Evolutionary conservation across 1,139 yeast genomes (phyloP), one percentile per base, ranked within the genome.

Genomic region (Lodderomyces theae): DNA sequence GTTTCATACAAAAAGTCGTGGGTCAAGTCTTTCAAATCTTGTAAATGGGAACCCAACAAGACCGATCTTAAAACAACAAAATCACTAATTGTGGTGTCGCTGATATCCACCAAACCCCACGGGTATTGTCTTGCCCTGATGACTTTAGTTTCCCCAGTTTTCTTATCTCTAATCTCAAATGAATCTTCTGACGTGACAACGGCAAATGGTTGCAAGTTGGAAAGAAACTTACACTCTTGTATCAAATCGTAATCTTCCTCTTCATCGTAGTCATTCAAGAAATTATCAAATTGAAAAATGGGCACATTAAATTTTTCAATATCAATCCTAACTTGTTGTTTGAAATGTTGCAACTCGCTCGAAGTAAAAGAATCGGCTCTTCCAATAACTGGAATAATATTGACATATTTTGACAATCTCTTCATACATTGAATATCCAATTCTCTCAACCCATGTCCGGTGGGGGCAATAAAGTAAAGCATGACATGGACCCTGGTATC

Each of bases 1-100:
- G 84, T 82, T 63, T 92, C 98, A 60, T 92, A 92, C 49, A 90
- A 71, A 53, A 86, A 80, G 58, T 89, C 96, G 58, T 89, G 96
- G 17, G 97, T 92, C 58, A 83, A 79, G 57, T 92, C 97, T 62
- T 90, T 87, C 62, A 92, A 77, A 59, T 92, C 98, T 57, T 86
- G 90, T 53, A 92, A 73, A 60, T 92, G 98, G n/a, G 96, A 81
- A 36, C 95, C 92, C 54, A 92, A 77, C 38, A 92, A 64, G 2
- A 92, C 90, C 42, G 89, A 82, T 57, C 90, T 82, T 54, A 92
- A 72, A 18, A 85, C 75, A n/a, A 83, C 76, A 60, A 92, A 88
- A 61, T 92, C 97, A 42, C 94, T 82, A 52, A 82, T 78, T 42
- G 78, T 78, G 16, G 95, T 82, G 58, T 92, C 94, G 55, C 87